Base-by-base conservation (phyloP, 345 rosid species). In the Cardamine resedifolia region DNA sequence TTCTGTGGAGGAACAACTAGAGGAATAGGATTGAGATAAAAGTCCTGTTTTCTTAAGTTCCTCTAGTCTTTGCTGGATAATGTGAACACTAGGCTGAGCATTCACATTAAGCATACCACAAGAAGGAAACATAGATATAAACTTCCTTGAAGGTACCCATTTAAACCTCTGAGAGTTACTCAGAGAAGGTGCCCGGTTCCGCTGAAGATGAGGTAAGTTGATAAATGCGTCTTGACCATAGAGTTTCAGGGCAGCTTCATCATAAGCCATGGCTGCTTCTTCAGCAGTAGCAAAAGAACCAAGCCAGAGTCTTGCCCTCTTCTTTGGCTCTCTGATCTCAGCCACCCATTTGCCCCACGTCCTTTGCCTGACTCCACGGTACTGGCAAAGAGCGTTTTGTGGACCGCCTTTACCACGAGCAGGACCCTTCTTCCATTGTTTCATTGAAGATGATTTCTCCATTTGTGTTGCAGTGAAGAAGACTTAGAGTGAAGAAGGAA, bases 271-370 rank as follows among this genome's bases (percentile, higher is more conserved):
- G 75, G 96, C 94, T 36, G 98, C 98, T 83, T 92, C 98, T 78
- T 95, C 96, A 12, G 97, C 91, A 0, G 96, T 92, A 26, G 98
- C 81, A 24, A 87, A 92, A 62, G 97, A 90, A 21, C 98, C 97
- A 39, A 88, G 74, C 99, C 97, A 91, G 41, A 95, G 88, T 18
- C 98, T 81, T 27, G 89, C 81, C 71, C 99, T 77, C 71, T 87
- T 91, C 87, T 88, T 95, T 1, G 99, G 99, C 77, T 91, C 99
- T 47, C 97, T 82, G 69, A 95, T 91, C 75, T 95, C 98, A 0
- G 99, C 98, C 1, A 91, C 99, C 99, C 96, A 95, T 79, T 95
- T 95, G 7, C 98, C 99, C 99, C 98, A 95, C 0, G 99, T 90
- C 66, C 98, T 78, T 76, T 91, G 99, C 8, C 99, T 73, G 1